These are phyloP conservation scores for Anethum foeniculum DNA, from an alignment of 140 eudicot species.

Conservation along the genomic window DNA sequence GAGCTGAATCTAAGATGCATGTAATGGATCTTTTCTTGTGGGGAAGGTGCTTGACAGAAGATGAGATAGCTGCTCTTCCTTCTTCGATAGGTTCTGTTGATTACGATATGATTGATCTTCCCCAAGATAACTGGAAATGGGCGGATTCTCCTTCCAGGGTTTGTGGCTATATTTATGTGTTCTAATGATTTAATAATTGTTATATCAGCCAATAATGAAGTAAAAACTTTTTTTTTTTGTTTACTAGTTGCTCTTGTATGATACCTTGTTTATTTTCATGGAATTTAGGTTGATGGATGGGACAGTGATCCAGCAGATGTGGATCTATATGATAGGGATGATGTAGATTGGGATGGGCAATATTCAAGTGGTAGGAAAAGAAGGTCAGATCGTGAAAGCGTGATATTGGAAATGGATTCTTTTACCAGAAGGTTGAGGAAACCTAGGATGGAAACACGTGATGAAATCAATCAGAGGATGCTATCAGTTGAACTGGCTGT, in stretches of 20 bases:
- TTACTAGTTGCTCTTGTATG: background rate
- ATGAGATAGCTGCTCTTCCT: slow-evolving; percentile 80
- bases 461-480: slow-evolving; percentile 87
- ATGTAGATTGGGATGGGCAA: slow-evolving; percentile 97
- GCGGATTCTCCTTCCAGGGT: slow-evolving; percentile 93
- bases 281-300: slow-evolving; percentile 81
- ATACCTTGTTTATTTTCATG: background rate
- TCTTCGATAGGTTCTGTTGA: slow-evolving; percentile 68
- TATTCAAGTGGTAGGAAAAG: slow-evolving; percentile 94
- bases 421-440: slow-evolving; percentile 79
- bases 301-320: slow-evolving; percentile 99
- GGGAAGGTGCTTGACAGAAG: slow-evolving; percentile 95
- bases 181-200: background rate
- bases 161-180: slow-evolving; percentile 18
- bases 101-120: slow-evolving; percentile 60
- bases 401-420: slow-evolving; percentile 81
- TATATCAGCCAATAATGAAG: background rate
- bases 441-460: slow-evolving; percentile 79
- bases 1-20: slow-evolving; percentile 88
- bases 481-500: slow-evolving; percentile 90
- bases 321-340: slow-evolving; percentile 91
- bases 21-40: slow-evolving; percentile 95
- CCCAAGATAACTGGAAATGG: slow-evolving; percentile 97
- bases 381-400: slow-evolving; percentile 77
- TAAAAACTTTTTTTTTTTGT: background rate